Evolutionary conservation across 1,139 yeast genomes (phyloP), one percentile per base, ranked within the genome.

Genomic region (Magnusiomyces starmeri): DNA sequence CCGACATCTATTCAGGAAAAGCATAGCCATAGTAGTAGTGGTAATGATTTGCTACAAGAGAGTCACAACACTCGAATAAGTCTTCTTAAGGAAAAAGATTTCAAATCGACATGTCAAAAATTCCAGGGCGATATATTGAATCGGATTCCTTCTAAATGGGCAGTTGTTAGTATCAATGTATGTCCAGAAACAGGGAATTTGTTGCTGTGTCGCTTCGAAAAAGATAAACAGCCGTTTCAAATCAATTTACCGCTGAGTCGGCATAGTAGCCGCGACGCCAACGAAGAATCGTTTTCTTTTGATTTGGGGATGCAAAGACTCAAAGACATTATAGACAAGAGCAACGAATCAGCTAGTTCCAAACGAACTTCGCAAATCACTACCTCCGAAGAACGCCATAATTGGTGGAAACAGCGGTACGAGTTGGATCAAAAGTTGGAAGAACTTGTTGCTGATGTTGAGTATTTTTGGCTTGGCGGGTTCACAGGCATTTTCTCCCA

Each of bases 391-490:
- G 85, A 83, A 44, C 74, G 92, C 53, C 76, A 75, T 46, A 62
- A 69, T 6, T 90, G 97, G 96, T 92, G 97, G 96, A 74, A 74
- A 48, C 70, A 73, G 39, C 70, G 97, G 49, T 80, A 79, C 55
- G 69, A 69, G 0, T 70, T 89, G 24, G 96, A 90, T 65, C 67
- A 71, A 22, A 68, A 75, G 49, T 63, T 90, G 53, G 69, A 75
- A 49, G 69, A 67, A 3, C 65, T 89, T n/a, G 65, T 90, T n/a
- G 65, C 67, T 1, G 73, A 72, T 41, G 77, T 87, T 16, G 92
- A 88, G 57, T 65, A 69, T 27, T 70, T 72, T 54, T 88, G 96
- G 95, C 67, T 90, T 45, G 90, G 95, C n/a, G 95, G 95, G 0
- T 85, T 88, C 57, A 70, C 70, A 43, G 83, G 90, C 0, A 62